phyloP scores from a whole-genome alignment of 805 yeast genomes.

The Hemisphaericaspora nanyangensis region DNA sequence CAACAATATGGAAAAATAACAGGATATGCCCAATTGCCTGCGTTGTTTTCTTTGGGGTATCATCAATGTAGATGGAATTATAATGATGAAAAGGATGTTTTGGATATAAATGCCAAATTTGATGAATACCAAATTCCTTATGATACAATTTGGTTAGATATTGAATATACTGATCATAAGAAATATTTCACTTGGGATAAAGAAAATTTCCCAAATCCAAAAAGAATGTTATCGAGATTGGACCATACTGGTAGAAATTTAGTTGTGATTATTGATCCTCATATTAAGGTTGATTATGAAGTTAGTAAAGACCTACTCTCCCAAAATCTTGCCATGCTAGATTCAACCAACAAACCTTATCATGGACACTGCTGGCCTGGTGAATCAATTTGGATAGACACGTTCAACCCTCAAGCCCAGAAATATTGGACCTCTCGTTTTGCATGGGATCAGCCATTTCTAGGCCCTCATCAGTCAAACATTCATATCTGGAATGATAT shows the following conservation, averaged over 20 bases:
- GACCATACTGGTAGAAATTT: constrained; percentile 74
- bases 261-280: constrained; percentile 89
- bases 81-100: constrained; percentile 80
- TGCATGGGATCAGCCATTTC: constrained; percentile 35
- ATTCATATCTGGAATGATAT: constrained; percentile 94
- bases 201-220: constrained; percentile 70
- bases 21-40: constrained; percentile 74
- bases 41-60: constrained; percentile 75
- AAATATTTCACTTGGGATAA: constrained; percentile 91
- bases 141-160: constrained; percentile 92
- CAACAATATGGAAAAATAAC: constrained; percentile 63
- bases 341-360: constrained; percentile 47
- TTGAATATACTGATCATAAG: constrained; percentile 83
- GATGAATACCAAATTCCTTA: constrained; percentile 76
- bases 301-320: constrained; percentile 53
- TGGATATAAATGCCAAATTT: constrained; percentile 64
- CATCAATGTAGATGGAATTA: constrained; percentile 99
- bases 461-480: constrained; percentile 55
- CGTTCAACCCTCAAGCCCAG: constrained; percentile 62
- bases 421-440: constrained; percentile 58
- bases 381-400: constrained; percentile 88
- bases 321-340: constrained; percentile 42
- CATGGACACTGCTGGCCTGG: constrained; percentile 99
- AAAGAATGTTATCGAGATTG: constrained; percentile 58
- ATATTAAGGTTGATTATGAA: constrained; percentile 67